A percentile compares a stretch with the other conserved stretches of the same genome.
Conservation (phyloP, 83 land plant species). For the Isoetes engelmannii region DNA sequence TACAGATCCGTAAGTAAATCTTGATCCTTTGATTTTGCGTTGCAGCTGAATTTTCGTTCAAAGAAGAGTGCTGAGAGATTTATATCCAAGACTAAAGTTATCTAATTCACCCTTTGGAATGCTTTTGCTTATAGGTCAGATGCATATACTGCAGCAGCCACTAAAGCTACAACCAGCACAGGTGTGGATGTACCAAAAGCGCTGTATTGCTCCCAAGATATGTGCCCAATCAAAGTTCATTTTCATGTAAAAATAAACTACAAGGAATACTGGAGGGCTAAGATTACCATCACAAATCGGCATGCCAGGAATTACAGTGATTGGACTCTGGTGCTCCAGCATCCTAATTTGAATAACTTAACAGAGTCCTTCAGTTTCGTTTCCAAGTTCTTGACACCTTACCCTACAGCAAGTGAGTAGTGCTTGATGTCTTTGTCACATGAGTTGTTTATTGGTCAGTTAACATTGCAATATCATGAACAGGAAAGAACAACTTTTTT, state of each 20-base stretch:
- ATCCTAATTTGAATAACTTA: conserved; percentile 67
- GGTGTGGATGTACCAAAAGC: conserved; percentile 2
- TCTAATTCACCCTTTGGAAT: too few species aligned
- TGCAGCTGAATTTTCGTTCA: too few species aligned
- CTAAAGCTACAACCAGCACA: conserved; percentile 2
- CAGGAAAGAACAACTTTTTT: too few species aligned
- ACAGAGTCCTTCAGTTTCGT: conserved; percentile 64
- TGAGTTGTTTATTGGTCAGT: too few species aligned
- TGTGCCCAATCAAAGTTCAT: conserved; percentile 72
- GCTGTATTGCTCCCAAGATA: conserved; percentile 47
- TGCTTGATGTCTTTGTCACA: too few species aligned
- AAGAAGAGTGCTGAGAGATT: too few species aligned
- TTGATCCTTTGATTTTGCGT: too few species aligned
- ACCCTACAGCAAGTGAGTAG: too few species aligned
- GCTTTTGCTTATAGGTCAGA: too few species aligned
- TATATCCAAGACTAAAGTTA: too few species aligned
- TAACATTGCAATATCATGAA: too few species aligned
- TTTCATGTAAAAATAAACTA: conserved; percentile 83
- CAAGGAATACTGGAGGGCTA: conserved; percentile 69
- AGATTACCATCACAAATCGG: conserved; percentile 63
- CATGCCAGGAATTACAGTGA: conserved; percentile 52
- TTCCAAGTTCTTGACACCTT: conserved; percentile 56
- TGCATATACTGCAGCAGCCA: neutral
- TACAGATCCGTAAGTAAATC: too few species aligned
- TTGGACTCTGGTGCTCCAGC: conserved; percentile 69